Base-by-base conservation (phyloP, 106 monocot genomes). In the Dactylorhiza incarnata region DNA sequence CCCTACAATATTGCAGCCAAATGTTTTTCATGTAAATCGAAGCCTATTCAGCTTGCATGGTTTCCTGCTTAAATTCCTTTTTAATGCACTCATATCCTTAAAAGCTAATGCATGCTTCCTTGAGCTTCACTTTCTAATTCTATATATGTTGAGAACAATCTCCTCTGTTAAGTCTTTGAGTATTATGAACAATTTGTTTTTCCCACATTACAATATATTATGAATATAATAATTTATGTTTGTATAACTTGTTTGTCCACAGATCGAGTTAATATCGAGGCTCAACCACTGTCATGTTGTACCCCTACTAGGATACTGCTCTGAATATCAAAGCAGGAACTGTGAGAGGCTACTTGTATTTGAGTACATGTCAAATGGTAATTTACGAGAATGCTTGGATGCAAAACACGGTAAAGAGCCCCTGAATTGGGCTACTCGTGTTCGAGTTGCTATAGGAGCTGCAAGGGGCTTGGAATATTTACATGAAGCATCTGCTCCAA, bases 401-500 rank as follows among this genome's bases (percentile, higher is more conserved):
- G 75, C 74, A 74, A 84, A 59, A 29, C 67, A 71, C 44, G 88
- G 88, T 22, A 86, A 75, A 75, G 76, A 86, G 56, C 76, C 87
- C 48, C 53, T 96, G 63, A 84, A 86, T 61, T 96, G 96, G 96
- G 68, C 49, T 59, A 93, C 84, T 65, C 88, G 96, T 44, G 86
- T 96, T 54, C 47, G 65, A 44, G 83, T 97, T 82, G 96, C 96
- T 54, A 63, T 93, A 9, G 96, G 91, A 73, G 83, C 79, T 78
- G 96, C 96, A 78, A 86, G 80, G 78, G 96, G 96, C 47, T 84
- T 97, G 81, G 96, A 97, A 74, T 97, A 97, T 83, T 84, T 97
- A 9, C 96, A 97, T 80, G 93, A 97, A 87, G 88, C 96, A 45
- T 93, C 96, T 62, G 88, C 87, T 76, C 96, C 93, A 5, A 91